Conservation (phyloP, 495 filamentous ascomycete genomes). For the Cladorrhinum samala region DNA sequence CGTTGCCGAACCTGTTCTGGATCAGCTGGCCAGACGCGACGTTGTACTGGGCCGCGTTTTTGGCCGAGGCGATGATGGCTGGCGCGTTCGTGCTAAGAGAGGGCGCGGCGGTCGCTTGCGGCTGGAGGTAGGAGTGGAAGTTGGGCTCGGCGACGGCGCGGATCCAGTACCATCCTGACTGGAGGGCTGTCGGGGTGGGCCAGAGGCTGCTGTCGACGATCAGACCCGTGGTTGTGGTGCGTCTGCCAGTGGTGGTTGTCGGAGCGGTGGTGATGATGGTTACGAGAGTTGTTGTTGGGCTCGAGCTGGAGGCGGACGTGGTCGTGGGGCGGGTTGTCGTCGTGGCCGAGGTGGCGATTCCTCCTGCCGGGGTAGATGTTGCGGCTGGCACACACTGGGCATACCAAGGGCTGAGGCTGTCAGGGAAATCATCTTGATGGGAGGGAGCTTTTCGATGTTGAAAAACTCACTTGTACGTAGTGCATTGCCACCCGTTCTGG, state of each 20-base stretch:
- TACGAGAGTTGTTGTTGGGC: background rate
- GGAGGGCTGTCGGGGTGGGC: constrained; percentile 37
- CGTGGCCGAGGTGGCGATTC: too few species aligned
- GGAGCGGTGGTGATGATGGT: constrained; percentile 3
- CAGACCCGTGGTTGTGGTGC: constrained; percentile 19
- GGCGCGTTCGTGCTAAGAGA: too few species aligned
- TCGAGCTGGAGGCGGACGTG: background rate
- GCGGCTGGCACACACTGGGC: constrained; percentile 10
- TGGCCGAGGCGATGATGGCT: constrained; percentile 35
- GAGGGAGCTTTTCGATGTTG: background rate
- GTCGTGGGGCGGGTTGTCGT: constrained; percentile 1
- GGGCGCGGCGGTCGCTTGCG: constrained; percentile 25
- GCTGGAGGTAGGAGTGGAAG: constrained; percentile 48
- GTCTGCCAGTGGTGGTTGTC: constrained; percentile 1
- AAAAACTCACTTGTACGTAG: constrained; percentile 13
- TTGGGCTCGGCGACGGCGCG: constrained; percentile 46
- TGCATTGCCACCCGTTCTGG: constrained; percentile 15
- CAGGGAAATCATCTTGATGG: background rate
- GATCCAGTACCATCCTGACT: constrained; percentile 45
- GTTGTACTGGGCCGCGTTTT: constrained; percentile 46
- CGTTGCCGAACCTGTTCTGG: constrained; percentile 22
- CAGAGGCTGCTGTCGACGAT: constrained; percentile 21
- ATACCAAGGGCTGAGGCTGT: constrained; percentile 13
- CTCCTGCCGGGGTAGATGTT: constrained; percentile 9
- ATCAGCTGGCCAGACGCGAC: constrained; percentile 43